phyloP scores from a whole-genome alignment of 1,139 yeast species.

The Taphrina communis region DNA sequence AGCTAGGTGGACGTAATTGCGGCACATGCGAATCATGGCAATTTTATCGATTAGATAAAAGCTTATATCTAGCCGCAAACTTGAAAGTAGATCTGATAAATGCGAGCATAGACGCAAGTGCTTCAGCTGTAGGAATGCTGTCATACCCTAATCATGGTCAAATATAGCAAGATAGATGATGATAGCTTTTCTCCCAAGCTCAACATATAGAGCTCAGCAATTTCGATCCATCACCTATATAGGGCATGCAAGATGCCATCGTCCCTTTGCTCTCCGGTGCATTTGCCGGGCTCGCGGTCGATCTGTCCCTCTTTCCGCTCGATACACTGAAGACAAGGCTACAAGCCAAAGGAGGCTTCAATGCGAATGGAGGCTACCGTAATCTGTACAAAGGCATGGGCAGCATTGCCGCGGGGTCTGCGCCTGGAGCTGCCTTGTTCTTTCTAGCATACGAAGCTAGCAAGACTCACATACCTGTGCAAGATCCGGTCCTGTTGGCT shows the following conservation, averaged over 20 bases:
- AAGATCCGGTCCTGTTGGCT: slow-evolving; percentile 12
- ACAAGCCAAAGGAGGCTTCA: slow-evolving; percentile 95
- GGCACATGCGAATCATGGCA: slow-evolving; percentile 3
- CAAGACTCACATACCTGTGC: slow-evolving; percentile 14
- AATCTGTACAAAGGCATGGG: slow-evolving; percentile 94
- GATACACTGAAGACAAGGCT: slow-evolving; percentile 92
- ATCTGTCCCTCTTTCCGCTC: slow-evolving; percentile 90
- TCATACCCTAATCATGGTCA: no score
- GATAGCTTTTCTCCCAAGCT: no score
- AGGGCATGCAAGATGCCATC: slow-evolving; percentile 17
- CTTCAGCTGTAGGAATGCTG: no score
- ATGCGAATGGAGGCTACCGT: slow-evolving; percentile 85
- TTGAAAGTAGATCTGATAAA: not conserved
- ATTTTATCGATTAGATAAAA: slow-evolving; percentile 1
- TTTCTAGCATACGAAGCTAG: slow-evolving; percentile 81
- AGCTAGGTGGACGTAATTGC: not conserved
- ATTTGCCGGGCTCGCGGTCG: slow-evolving; percentile 95
- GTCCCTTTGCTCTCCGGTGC: slow-evolving; percentile 61
- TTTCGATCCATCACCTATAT: no score
- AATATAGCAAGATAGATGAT: no score
- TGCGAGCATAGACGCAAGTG: not conserved
- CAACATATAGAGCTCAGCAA: no score
- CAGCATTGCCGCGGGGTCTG: slow-evolving; percentile 90
- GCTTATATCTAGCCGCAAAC: slow-evolving; percentile 7
- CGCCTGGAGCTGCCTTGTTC: slow-evolving; percentile 84